Evolutionary conservation across 768 basidiomycete genomes (phyloP), one percentile per base, ranked within the genome.

Genomic region (Russula compacta): DNA sequence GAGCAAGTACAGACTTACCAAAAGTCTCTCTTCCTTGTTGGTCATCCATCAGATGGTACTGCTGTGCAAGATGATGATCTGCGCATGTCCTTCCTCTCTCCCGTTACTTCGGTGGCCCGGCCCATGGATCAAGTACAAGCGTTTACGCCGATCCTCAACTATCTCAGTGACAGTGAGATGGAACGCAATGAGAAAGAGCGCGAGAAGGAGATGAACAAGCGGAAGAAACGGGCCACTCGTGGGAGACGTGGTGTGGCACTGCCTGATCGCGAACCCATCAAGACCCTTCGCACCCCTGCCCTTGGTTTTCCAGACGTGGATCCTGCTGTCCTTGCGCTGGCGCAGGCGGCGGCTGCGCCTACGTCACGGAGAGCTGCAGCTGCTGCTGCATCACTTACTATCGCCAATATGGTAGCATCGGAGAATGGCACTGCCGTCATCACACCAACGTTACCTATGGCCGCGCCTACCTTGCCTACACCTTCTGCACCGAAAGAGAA

Each of bases 1-100:
- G 97, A 99, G 71, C 97, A 99, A 76, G 82, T 94, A 7, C 87
- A 94, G 61, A 83, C 86, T 2, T 93, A 93, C 75, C 87, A 92
- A 72, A 92, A 94, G 70, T 95, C 91, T 0, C 81, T 98, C 17
- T 90, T 91, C 79, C 81, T 95, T 39, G 84, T 94, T 57, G 91
- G 93, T 1, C 91, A 95, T 70, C 84, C 89, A 4, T 83, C 86
- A 6, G 89, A 93, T 67, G 90, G 92, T 2, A 80, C 84, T 0
- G 71, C 78, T 8, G 79, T 95, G 8, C 83, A 83, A 67, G 94
- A 98, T 68, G 94, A 97, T 58, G 97, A 99, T 58, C 83, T 99
- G 33, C 85, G 90, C 46, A 82, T 85, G 71, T 85, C 93, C 8
- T 91, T 98, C 78, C 77, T 98, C 4, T 93, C 95, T 0, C 81